Percentiles rank a stretch among this genome's conserved stretches.
These are phyloP conservation scores for Helianthus annuus DNA, from an alignment of 129 eudicot genomes.

Conservation along the genomic window DNA sequence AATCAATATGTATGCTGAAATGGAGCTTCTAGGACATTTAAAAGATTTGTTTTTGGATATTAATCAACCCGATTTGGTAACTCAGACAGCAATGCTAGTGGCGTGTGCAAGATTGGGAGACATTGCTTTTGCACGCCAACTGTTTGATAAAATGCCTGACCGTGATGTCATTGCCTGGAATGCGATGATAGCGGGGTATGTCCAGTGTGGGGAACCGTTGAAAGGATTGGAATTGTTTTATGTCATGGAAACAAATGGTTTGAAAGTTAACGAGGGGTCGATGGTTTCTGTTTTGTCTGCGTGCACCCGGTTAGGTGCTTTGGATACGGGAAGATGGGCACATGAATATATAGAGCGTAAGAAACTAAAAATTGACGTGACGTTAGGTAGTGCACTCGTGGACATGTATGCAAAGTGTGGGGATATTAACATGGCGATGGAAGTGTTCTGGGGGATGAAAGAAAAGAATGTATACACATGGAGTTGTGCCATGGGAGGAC, in stretches of 20 bases:
- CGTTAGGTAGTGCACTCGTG: constrained; percentile 45
- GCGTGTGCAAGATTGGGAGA: constrained; percentile 47
- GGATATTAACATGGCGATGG: constrained; percentile 38
- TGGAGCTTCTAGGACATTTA: constrained; percentile 21
- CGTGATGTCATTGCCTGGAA: constrained; percentile 55
- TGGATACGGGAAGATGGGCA: constrained; percentile 22
- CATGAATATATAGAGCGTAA: constrained; percentile 27
- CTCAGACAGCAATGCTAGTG: constrained; percentile 39
- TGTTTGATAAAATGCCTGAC: constrained; percentile 51
- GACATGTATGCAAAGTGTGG: constrained; percentile 66
- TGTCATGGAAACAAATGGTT: constrained; percentile 30
- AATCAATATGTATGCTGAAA: constrained; percentile 37
- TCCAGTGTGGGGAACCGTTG: constrained; percentile 25
- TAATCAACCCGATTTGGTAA: constrained; percentile 34
- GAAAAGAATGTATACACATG: constrained; percentile 49
- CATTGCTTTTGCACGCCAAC: constrained; percentile 35
- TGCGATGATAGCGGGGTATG: constrained; percentile 46
- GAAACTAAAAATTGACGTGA: constrained; percentile 32
- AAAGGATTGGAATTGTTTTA: constrained; percentile 37
- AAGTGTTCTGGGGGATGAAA: constrained; percentile 45
- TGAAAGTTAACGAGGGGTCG: constrained; percentile 46
- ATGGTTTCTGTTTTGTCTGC: constrained; percentile 50
- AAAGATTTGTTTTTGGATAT: constrained; percentile 28
- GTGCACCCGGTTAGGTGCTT: constrained; percentile 41
- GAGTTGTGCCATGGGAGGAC: constrained; percentile 57